Percentiles rank a stretch among this genome's conserved stretches.
These are phyloP conservation scores for Eleusine indica DNA, from an alignment of 176 grass and related monocot genomes.

Conservation along the genomic window DNA sequence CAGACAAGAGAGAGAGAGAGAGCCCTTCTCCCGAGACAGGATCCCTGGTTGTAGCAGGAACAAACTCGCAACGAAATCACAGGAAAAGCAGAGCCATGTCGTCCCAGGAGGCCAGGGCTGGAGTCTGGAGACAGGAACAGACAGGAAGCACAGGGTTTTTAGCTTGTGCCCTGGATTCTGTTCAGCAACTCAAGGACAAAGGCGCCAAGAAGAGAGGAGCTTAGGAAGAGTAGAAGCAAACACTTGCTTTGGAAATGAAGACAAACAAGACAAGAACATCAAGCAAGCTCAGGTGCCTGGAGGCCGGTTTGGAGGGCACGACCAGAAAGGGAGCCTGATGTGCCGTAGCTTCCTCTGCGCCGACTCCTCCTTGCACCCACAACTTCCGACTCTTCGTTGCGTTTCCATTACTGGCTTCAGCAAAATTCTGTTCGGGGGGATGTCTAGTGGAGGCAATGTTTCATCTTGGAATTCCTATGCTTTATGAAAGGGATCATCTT, in stretches of 20 bases:
- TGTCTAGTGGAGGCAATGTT: conserved; percentile 42
- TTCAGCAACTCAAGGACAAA: conserved; percentile 33
- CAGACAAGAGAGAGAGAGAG: not conserved
- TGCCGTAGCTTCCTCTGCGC: conserved; percentile 69
- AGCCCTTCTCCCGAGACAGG: conserved; percentile 22
- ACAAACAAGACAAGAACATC: not conserved
- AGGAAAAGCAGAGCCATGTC: conserved; percentile 48
- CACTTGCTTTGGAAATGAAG: not conserved
- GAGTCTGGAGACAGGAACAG: not conserved
- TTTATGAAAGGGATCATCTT: conserved; percentile 69
- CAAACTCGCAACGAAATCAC: conserved; percentile 40
- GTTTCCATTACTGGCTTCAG: conserved; percentile 58
- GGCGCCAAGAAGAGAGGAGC: conserved; percentile 13
- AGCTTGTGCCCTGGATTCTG: not conserved
- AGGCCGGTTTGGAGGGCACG: conserved; percentile 76
- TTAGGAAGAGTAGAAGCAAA: not conserved
- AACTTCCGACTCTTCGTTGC: not conserved
- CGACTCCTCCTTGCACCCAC: conserved; percentile 39
- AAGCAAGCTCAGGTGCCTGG: conserved; percentile 63
- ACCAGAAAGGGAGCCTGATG: conserved; percentile 68
- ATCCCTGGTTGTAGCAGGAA: not conserved
- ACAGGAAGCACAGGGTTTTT: conserved; percentile 22
- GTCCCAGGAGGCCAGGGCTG: not conserved
- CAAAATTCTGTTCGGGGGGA: not conserved
- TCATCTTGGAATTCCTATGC: conserved; percentile 63